These are phyloP conservation scores for Blastobotrys proliferans DNA, from an alignment of 1,139 yeast genomes.

Conservation along the genomic window DNA sequence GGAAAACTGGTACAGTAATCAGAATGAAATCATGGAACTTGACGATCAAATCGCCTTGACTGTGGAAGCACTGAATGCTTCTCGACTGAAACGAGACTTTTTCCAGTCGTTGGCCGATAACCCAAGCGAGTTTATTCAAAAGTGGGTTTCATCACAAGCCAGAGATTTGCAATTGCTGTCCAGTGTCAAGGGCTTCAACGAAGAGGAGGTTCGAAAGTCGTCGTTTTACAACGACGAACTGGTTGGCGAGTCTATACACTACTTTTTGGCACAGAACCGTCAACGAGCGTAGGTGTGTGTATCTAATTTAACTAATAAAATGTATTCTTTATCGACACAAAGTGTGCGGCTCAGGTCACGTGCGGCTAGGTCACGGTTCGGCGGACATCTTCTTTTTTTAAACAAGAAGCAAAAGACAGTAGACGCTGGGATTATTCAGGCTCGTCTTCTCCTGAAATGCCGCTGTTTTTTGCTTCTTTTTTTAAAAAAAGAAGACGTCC, in stretches of 20 bases:
- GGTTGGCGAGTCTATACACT: conserved; percentile 69
- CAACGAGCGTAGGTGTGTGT: too few relatives aligned
- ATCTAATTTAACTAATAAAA: too few relatives aligned
- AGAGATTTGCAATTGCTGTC: conserved; percentile 70
- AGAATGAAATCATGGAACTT: conserved; percentile 50
- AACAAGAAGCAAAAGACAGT: too few relatives aligned
- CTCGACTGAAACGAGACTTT: conserved; percentile 64
- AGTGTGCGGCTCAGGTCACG: not conserved
- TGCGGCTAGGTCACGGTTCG: not conserved
- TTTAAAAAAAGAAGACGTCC: too few relatives aligned
- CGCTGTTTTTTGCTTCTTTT: too few relatives aligned
- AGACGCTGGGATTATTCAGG: too few relatives aligned
- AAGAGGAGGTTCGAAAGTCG: conserved; percentile 81
- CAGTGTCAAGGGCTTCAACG: conserved; percentile 87
- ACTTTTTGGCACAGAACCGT: conserved; percentile 37
- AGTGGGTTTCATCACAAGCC: conserved; percentile 71
- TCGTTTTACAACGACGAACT: conserved; percentile 75
- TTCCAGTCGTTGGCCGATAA: conserved; percentile 68
- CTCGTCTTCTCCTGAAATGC: too few relatives aligned
- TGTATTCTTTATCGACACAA: too few relatives aligned
- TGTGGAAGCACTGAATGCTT: conserved; percentile 61
- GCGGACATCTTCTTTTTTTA: too few relatives aligned
- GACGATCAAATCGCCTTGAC: conserved; percentile 60
- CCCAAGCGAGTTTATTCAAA: conserved; percentile 70
- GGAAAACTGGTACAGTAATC: conserved; percentile 44